Percentiles rank a stretch among this genome's conserved stretches.
Conservation (phyloP, 192 early-diverging fungal genomes). For the Funneliformis geosporum region DNA sequence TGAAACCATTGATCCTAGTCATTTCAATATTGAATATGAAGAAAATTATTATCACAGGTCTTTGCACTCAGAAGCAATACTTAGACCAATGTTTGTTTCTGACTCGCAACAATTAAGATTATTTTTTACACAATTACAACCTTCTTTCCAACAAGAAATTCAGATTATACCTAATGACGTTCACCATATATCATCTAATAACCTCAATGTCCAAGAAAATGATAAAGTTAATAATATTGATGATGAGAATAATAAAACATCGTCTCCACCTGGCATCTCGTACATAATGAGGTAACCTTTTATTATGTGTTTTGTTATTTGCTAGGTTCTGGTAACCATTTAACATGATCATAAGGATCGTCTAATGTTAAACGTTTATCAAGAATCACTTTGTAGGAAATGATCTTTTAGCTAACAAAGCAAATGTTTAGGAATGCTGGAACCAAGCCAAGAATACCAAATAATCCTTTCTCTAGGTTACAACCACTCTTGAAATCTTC, state of each 20-base stretch:
- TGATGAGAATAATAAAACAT: background rate
- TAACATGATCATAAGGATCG: no score
- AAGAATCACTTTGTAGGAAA: no score
- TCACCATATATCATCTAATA: background rate
- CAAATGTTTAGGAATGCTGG: no score
- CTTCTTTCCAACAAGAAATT: background rate
- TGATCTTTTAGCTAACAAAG: no score
- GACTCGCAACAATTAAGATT: background rate
- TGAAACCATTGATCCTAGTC: background rate
- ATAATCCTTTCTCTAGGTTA: background rate
- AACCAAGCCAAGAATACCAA: background rate
- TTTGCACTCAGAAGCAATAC: no score
- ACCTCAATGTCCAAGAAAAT: background rate
- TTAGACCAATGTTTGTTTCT: background rate
- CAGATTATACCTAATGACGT: no score
- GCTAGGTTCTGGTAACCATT: no score
- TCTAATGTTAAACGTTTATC: no score
- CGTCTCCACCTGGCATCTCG: background rate
- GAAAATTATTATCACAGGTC: background rate
- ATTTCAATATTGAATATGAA: background rate
- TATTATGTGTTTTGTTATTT: no score
- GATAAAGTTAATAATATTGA: background rate
- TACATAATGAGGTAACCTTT: no score
- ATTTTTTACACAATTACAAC: no score
- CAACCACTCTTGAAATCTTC: background rate